A percentile compares a stretch with the other conserved stretches of the same genome.
Conservation (phyloP, 202 grass and related monocot species). For the Cymbopogon flexuosus region DNA sequence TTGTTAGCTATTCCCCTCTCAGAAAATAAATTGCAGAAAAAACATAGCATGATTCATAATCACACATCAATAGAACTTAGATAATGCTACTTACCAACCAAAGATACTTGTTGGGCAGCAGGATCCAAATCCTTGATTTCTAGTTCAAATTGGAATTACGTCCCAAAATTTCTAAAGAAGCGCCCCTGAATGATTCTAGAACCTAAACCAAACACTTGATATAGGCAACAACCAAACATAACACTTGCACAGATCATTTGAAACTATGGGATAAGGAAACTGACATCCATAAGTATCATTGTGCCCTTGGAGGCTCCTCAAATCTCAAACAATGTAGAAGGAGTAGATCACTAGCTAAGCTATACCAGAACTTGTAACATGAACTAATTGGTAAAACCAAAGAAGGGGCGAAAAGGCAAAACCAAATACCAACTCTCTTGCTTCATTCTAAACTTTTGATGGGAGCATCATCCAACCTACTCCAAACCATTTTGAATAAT, state of each 20-base stretch:
- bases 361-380: background rate
- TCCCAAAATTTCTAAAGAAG: background rate
- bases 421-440: background rate
- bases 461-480: background rate
- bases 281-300: background rate
- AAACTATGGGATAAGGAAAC: background rate
- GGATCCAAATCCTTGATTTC: background rate
- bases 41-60: background rate
- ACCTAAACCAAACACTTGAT: background rate
- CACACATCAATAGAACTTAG: background rate
- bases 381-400: background rate
- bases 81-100: background rate
- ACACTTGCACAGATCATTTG: background rate
- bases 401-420: background rate
- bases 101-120: background rate
- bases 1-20: background rate
- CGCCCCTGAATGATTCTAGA: background rate
- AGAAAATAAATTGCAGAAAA: background rate
- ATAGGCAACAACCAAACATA: background rate
- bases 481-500: slow-evolving; percentile 3
- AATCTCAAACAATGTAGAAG: background rate
- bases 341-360: background rate
- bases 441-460: slow-evolving; percentile 5
- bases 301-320: background rate
- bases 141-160: background rate